Evolutionary conservation across 352 stramenopile genomes (phyloP), one percentile per base, ranked within the genome.

Genomic region (Elongisporangium senticosum): DNA sequence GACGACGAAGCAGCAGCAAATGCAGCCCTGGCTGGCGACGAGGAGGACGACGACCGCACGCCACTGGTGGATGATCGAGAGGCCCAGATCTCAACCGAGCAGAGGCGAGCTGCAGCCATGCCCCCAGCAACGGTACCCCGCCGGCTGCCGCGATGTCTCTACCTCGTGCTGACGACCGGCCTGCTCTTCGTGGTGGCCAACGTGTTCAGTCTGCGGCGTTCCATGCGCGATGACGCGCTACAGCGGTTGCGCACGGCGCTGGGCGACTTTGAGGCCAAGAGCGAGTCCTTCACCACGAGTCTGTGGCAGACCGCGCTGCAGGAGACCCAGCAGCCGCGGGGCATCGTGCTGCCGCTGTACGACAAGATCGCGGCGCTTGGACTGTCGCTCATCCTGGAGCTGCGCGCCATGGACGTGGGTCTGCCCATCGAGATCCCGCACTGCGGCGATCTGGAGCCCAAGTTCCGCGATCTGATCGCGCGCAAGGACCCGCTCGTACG

Each of bases 341-440:
- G 79, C 47, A 86, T 89, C 51, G 68, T 89, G 8, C 49, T 89
- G 51, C 79, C 79, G 28, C 51, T 87, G 15, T 86, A 77, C 53
- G 69, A 87, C 39, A 69, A 61, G 15, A 75, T 80, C 53, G 73
- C 77, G 40, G n/a, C 59, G 19, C 63, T 85, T 1, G 79, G 77
- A 2, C 37, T 83, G 47, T 89, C 79, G 28, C 63, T 87, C 2
- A 76, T 89, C 33, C 72, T 85, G 64, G 73, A 87, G 52, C 63
- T 87, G 11, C 69, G 77, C 52, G 63, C 61, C 21, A 66, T 86
- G 56, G 55, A 70, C 39, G 64, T 86, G 19, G 64, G 77, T 10
- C 22, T 86, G 47, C 75, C 79, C 15, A 69, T 87, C 22, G 77
- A 89, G 55, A 68, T 87, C 2, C 79, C 79, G n/a, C 64, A 87